Conservation (phyloP, 2,329 filamentous ascomycete species). For the Colletotrichum neosansevieriae region DNA sequence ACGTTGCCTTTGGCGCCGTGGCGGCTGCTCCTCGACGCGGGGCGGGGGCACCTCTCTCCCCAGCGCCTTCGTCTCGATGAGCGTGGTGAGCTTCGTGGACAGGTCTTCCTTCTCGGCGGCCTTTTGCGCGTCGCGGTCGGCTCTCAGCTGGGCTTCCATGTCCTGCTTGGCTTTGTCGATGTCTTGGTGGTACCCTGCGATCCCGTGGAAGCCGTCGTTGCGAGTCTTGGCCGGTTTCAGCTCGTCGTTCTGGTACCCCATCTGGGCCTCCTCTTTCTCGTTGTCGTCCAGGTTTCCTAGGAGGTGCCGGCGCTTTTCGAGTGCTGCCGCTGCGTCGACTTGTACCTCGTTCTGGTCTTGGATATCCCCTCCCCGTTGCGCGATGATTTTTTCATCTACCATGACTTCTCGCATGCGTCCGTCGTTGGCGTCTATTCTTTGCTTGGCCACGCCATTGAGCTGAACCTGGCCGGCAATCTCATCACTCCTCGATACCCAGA, state of each 20-base stretch:
- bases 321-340: too few species aligned
- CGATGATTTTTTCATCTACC: neutral
- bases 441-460: neutral
- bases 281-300: neutral
- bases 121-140: constrained; percentile 42
- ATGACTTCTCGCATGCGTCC: neutral
- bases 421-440: neutral
- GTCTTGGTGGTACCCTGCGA: neutral
- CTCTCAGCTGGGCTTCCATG: constrained; percentile 40
- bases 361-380: neutral
- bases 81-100: constrained; percentile 56
- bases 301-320: too few species aligned
- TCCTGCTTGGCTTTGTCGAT: constrained; percentile 35
- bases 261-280: neutral
- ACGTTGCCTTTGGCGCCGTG: constrained; percentile 53
- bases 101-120: constrained; percentile 56
- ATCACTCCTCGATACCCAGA: neutral
- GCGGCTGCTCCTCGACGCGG: constrained; percentile 38
- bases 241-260: neutral
- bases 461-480: neutral
- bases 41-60: constrained; percentile 34
- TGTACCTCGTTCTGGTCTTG: too few species aligned
- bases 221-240: neutral
- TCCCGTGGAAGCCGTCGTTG: neutral
- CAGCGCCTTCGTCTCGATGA: constrained; percentile 51